Evolutionary conservation across 2,329 filamentous ascomycete species (phyloP), one percentile per base, ranked within the genome.

Genomic region (Colletotrichum viniferum): DNA sequence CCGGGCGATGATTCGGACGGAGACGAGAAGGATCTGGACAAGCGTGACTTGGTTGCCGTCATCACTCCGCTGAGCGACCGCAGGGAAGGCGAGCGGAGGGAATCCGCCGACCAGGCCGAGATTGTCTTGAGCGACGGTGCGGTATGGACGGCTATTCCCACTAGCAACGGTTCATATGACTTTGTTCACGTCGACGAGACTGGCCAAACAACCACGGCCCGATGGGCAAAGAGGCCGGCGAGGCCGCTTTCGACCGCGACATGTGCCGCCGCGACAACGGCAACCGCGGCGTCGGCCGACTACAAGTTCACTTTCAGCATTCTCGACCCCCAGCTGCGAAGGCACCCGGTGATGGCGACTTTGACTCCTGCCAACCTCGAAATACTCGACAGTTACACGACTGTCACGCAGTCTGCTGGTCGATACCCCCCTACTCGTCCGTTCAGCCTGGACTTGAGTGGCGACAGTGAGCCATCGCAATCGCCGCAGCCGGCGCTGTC

Each of bases 221-320:
- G 94, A 66, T 96, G 94, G 94, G 92, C 94, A 16, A 90, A 88
- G 71, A 88, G 86, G 60, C 32, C 73, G 79, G 66, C 77, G 78
- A 78, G 55, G 24, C 68, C 77, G 71, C 21, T 79, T 79, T 69
- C 80, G 77, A 70, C 77, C 71, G 77, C 62, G 14, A 68, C 65
- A 14, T 78, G 63, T 78, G 79, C 30, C 72, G 79, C 66, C 65
- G 56, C 76, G 71, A 26, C 77, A 18, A 76, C 77, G 8, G 76
- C 82, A 5, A 77, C 82, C 5, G 78, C 79, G 1, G 78, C 83
- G 4, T 76, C 80, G 2, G 16, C 55, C 30, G 90, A 91, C 62
- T 86, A 84, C 73, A 92, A 91, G 81, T 96, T 93, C 85, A 95
- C 92, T 10, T 96, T 96, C 81, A 95, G 93, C 84, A 91, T 95